Percentiles rank a stretch among this genome's conserved stretches.
Evolutionary conservation across 306 rosid genomes (phyloP).

Genomic region (Corylus avellana): DNA sequence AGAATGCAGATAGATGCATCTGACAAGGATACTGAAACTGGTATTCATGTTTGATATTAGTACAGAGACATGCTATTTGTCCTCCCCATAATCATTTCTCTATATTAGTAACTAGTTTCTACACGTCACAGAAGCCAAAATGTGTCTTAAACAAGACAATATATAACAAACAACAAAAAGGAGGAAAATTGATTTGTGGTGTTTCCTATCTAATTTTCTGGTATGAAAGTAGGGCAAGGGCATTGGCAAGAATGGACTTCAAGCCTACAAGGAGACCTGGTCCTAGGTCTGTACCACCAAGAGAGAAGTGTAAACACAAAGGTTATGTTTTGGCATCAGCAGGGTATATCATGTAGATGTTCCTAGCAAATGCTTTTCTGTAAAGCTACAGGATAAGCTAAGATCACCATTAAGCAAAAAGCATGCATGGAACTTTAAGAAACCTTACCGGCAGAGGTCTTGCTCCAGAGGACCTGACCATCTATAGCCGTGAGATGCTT

Average conservation of each 20-base stretch:
- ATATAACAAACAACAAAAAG: too few species aligned
- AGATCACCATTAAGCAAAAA: conserved; percentile 10
- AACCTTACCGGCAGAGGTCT: conserved; percentile 54
- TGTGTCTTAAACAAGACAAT: too few species aligned
- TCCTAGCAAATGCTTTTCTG: neutral
- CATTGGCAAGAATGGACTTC: neutral
- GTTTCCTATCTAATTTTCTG: too few species aligned
- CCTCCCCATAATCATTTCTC: too few species aligned
- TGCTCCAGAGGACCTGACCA: conserved; percentile 70
- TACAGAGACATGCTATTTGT: too few species aligned
- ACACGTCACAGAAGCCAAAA: too few species aligned
- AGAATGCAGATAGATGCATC: neutral
- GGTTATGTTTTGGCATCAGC: neutral
- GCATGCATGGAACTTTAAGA: conserved; percentile 2
- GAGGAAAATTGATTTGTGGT: too few species aligned
- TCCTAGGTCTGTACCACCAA: neutral
- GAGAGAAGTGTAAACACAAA: neutral
- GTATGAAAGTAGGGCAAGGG: neutral
- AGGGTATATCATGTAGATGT: neutral
- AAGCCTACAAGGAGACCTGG: neutral
- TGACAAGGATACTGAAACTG: too few species aligned
- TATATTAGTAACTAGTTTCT: too few species aligned
- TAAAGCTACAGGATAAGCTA: conserved; percentile 14
- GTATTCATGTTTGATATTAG: too few species aligned
- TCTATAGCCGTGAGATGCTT: conserved; percentile 60